Base-by-base conservation (phyloP, 805 yeast species). In the Lipomyces kockii region DNA sequence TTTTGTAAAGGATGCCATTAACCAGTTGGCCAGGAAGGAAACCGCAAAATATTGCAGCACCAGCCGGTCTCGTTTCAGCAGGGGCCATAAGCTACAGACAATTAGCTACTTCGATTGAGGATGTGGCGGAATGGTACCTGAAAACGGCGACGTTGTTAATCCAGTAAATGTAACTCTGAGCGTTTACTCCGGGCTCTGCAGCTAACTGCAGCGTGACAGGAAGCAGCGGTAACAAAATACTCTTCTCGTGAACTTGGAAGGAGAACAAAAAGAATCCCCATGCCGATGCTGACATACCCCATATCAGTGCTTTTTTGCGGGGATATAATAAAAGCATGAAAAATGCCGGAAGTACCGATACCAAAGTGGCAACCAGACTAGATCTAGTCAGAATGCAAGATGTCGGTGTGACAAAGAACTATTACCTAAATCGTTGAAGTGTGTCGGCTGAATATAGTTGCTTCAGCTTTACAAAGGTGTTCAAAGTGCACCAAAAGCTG, bases 401-500 rank as follows among this genome's bases (percentile, higher is more conserved):
- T 59, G 77, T 76, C 80, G 9, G 11, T 1, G 49, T 43, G 22
- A 4, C 74, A 0, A 83, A 83, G 4, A 78, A 29, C 32, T 60
- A 55, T 79, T 54, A 53, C 65, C 65, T 63, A 68, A 90, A 78
- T 35, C 81, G 74, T 68, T 91, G 90, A 57, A 95, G 81, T 73
- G 89, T 85, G 14, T 81, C 79, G 20, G 83, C 81, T 1, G 86
- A 76, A 74, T 90, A 89, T 0, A 83, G 60, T 3, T 78, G 73
- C 71, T 85, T 87, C 75, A 91, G 89, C 76, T 94, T 94, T 76
- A 93, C 77, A 11, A 92, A 70, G 0, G 89, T 81, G 77, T 95
- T 95, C 1, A 92, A 81, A n/a, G 97, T 89, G 78, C 98, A 93
- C 99, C 99, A 95, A 74, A 95, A 89, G 76, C 93, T 95, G 52